phyloP scores from a whole-genome alignment of 345 rosid species.

The Moricandia arvensis region DNA sequence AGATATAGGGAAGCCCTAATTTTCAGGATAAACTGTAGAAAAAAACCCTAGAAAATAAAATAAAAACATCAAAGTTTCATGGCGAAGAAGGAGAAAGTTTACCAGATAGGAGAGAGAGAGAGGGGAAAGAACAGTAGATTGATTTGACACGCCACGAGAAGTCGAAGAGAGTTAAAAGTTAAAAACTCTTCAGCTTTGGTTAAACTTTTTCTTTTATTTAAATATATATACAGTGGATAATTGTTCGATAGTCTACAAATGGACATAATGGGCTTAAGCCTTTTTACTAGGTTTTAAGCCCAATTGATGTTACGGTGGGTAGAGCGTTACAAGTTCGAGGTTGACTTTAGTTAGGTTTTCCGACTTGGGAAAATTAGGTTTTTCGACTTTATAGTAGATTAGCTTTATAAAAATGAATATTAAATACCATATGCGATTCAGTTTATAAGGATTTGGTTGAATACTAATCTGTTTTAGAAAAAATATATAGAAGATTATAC shows the following conservation, averaged over 20 bases:
- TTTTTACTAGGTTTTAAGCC: background rate
- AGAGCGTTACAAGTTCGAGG: background rate
- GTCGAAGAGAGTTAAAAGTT: constrained; percentile 32
- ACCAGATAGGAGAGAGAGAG: constrained; percentile 30
- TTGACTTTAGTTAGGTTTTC: background rate
- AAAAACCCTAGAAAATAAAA: constrained; percentile 1
- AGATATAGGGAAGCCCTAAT: constrained; percentile 1
- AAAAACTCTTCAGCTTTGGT: constrained; percentile 23
- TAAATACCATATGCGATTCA: no score
- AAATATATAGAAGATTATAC: no score
- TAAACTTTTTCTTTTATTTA: background rate
- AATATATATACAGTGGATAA: background rate
- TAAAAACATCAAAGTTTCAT: constrained; percentile 22
- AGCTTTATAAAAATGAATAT: no score
- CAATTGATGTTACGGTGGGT: background rate
- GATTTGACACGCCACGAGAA: constrained; percentile 30
- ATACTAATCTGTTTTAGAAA: no score
- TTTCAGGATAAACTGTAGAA: constrained; percentile 16
- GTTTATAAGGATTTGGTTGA: no score
- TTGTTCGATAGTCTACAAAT: background rate
- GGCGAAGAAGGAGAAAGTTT: constrained; percentile 34
- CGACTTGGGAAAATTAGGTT: no score
- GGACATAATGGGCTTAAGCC: background rate
- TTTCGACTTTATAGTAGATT: no score
- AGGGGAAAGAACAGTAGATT: constrained; percentile 32